Evolutionary conservation across 2,329 filamentous ascomycete species (phyloP), one percentile per base, ranked within the genome.

Genomic region (Claviceps quebecensis): DNA sequence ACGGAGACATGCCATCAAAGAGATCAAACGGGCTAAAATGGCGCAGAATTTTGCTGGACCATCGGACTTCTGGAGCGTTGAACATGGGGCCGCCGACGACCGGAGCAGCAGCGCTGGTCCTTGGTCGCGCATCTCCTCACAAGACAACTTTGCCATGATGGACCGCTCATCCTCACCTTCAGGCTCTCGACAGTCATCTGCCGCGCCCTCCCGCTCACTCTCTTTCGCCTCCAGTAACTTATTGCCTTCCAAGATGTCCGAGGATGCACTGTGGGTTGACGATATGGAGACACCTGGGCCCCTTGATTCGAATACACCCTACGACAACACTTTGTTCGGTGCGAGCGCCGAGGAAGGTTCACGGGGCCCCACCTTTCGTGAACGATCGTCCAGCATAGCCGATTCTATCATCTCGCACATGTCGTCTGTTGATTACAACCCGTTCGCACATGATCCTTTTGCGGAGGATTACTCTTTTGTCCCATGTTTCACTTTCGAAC

Each of bases 381-480:
- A 80, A 46, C 78, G 87, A 48, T 86, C 86, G 4, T 84, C 87
- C 37, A 95, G 89, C 63, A 78, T 90, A 68, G 81, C 86, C 4
- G 87, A 86, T 50, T 93, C 86, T 54, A 80, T 81, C 61, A 81
- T 84, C 60, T 80, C 85, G 48, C 75, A 83, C 67, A 80, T 83
- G 76, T 84, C 80, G 3, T 81, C 79, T 0, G 67, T 84, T 39
- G 80, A 83, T 60, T 79, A 72, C 61, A 76, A 76, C 58, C 63
- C 69, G 8, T 74, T 72, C 44, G 67, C 72, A 13, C 81, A 86
- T 55, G 80, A 84, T 55, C 74, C 80, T 1, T 81, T 87, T 54
- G 84, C 87, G 38, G 88, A 95, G 59, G 90, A 97, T 64, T 88
- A 88, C 65, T 87, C 86, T 38, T 95, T 93, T 61, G 91, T 97